phyloP scores from a whole-genome alignment of 2,329 filamentous ascomycete genomes.

The Xylaria sp. region DNA sequence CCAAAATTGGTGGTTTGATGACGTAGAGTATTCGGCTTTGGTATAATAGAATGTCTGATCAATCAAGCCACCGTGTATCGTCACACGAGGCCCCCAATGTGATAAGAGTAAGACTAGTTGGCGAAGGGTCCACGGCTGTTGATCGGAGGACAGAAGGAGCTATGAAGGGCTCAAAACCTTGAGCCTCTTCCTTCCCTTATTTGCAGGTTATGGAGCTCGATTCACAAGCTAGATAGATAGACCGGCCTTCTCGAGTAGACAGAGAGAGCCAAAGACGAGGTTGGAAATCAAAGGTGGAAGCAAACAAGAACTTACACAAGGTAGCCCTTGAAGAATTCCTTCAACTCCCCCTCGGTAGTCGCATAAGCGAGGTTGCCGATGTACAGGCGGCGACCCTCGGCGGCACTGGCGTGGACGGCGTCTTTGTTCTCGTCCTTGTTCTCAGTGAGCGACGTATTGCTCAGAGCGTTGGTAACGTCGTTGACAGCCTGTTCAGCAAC shows the following conservation, averaged over 20 bases:
- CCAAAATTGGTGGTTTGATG: not conserved
- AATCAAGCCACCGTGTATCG: not conserved
- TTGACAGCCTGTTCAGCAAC: constrained; percentile 73
- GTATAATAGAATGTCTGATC: not conserved
- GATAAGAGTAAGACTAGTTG: not conserved
- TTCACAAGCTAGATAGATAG: not conserved
- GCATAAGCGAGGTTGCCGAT: constrained; percentile 99
- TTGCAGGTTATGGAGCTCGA: not conserved
- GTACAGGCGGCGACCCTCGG: constrained; percentile 98
- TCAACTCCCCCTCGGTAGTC: constrained; percentile 99
- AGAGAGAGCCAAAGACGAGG: not conserved
- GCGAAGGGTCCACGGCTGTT: not conserved
- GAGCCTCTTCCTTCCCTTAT: not conserved
- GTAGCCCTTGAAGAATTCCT: constrained; percentile 99
- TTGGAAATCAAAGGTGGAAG: not conserved
- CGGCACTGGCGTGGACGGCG: constrained; percentile 94
- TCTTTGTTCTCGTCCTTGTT: constrained; percentile 73
- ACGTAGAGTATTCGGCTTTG: not conserved
- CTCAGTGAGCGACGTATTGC: constrained; percentile 75
- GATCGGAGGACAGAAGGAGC: not conserved
- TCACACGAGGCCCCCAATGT: not conserved
- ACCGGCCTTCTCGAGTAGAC: not conserved
- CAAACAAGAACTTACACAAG: constrained; percentile 81
- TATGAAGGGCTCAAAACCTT: not conserved
- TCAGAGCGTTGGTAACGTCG: constrained; percentile 79